Evolutionary conservation across 495 filamentous ascomycete species (phyloP), one percentile per base, ranked within the genome.

Genomic region (Podospora comata): DNA sequence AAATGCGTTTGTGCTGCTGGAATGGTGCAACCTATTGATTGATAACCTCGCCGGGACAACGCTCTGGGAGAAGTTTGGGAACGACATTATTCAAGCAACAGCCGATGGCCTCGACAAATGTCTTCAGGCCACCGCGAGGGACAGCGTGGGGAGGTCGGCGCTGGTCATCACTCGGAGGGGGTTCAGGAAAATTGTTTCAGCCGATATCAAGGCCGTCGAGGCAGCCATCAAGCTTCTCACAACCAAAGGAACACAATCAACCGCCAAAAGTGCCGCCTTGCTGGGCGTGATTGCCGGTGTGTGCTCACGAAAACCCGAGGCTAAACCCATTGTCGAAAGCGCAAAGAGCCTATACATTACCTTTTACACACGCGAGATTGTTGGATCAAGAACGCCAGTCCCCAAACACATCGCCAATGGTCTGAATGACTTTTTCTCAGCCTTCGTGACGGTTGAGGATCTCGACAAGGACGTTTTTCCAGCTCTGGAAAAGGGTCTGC

Each of bases 231-330:
- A 80, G 60, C 79, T 80, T 53, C 86, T 99, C 64, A 86, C 91
- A 1, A 78, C 84, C 13, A 95, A 90, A 75, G 81, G 85, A 39
- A 64, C 88, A 26, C 79, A 83, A 57, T 78, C 90, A 1, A 81
- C 85, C 6, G 82, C 87, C 67, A 90, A 84, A 73, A 91, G 96
- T 79, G 87, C 91, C n/a, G 70, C 86, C 3, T 78, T 97, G 57
- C 82, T 99, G 5, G 95, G 96, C 26, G 87, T 94, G 15, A 86
- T 98, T 65, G 90, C 92, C 54, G 92, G 93, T 1, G 94, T 97
- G 9, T 92, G 90, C 75, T 86, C 89, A 23, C 89, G 94, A 62
- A 82, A 91, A 19, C 77, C 83, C 3, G 77, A 79, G 54, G 81
- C 82, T 53, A 89, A 87, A 66, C 76, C 84, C 5, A 74, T 87